Conservation (phyloP, 2,329 filamentous ascomycete species). For the Colletotrichum sp. region DNA sequence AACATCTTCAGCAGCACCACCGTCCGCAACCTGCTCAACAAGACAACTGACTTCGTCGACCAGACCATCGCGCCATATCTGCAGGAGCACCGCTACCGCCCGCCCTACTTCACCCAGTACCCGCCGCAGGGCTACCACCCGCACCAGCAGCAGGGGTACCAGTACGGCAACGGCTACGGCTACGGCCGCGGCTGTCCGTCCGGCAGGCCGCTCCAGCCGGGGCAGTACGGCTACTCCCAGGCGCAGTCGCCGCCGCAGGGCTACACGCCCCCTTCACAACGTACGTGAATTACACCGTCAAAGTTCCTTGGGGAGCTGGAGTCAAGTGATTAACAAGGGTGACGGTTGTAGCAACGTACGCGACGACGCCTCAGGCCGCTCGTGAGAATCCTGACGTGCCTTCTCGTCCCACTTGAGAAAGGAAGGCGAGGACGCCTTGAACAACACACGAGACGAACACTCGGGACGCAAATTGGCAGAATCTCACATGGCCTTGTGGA, state of each 20-base stretch:
- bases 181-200: neutral
- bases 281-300: neutral
- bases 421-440: neutral
- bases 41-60: constrained; percentile 38
- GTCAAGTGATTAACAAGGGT: neutral
- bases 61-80: constrained; percentile 28
- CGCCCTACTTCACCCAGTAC: neutral
- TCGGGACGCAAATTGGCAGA: neutral
- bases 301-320: neutral
- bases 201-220: neutral
- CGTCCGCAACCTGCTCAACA: constrained; percentile 39
- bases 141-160: neutral
- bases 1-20: constrained; percentile 35
- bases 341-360: constrained; percentile 1
- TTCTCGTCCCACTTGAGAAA: neutral
- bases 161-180: neutral
- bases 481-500: neutral
- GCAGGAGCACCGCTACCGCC: constrained; percentile 17
- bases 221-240: neutral
- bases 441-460: neutral
- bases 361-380: neutral
- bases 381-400: neutral
- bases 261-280: neutral
- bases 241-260: neutral
- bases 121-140: neutral